Percentiles rank a stretch among this genome's conserved stretches.
Conservation (phyloP, 192 early-diverging fungal species). For the Pilobolus umbonatus region DNA sequence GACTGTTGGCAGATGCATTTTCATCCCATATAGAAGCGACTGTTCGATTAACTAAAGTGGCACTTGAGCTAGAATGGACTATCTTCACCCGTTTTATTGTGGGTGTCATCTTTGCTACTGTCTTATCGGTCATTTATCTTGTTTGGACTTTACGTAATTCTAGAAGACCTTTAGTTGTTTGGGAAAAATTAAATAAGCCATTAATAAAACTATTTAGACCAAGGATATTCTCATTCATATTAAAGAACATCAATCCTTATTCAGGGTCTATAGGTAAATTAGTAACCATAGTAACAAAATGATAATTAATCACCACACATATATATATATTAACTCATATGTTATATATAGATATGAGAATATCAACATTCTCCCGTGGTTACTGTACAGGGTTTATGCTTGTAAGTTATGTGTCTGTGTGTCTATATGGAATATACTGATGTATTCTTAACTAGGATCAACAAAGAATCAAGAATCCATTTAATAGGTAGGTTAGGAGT, state of each 20-base stretch:
- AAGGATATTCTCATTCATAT: conserved; percentile 43
- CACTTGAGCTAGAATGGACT: conserved; percentile 33
- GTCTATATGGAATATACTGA: background rate
- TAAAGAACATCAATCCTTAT: conserved; percentile 45
- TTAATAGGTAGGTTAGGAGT: conserved; percentile 33
- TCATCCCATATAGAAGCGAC: conserved; percentile 19
- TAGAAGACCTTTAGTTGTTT: conserved; percentile 38
- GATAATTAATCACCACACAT: too few relatives aligned
- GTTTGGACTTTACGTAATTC: conserved; percentile 22
- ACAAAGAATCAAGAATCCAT: conserved; percentile 44
- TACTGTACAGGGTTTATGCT: conserved; percentile 50
- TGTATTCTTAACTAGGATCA: conserved; percentile 34
- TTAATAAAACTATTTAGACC: conserved; percentile 41
- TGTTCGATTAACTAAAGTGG: conserved; percentile 13
- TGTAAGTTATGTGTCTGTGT: conserved; percentile 35
- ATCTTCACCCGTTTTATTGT: conserved; percentile 27
- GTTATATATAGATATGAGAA: conserved; percentile 16
- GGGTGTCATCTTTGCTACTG: conserved; percentile 24
- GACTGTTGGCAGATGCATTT: conserved; percentile 10
- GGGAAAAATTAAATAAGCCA: conserved; percentile 43
- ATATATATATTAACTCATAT: background rate
- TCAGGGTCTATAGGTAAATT: conserved; percentile 39
- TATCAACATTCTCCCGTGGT: conserved; percentile 45
- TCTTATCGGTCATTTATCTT: conserved; percentile 19
- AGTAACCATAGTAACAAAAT: background rate